phyloP scores from a whole-genome alignment of 1,139 yeast genomes.

The Scheffersomyces illinoinensis region DNA sequence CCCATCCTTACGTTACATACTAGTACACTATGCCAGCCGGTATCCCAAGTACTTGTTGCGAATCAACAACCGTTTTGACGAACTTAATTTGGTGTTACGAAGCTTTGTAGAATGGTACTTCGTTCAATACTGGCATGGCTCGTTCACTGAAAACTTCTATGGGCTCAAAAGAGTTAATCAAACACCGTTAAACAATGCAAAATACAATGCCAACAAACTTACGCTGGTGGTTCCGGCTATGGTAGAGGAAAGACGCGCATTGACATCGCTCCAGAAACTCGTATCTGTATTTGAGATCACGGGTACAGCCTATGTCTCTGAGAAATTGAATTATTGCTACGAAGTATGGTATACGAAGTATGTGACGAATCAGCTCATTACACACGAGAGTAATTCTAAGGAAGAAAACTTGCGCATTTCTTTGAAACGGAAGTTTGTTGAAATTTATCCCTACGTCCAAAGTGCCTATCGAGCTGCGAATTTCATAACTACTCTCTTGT shows the following conservation, averaged over 20 bases:
- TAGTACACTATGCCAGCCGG: slow-evolving; percentile 78
- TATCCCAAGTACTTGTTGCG: slow-evolving; percentile 70
- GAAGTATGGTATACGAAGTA: slow-evolving; percentile 64
- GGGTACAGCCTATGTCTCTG: slow-evolving; percentile 67
- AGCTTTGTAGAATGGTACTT: slow-evolving; percentile 76
- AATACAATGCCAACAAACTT: slow-evolving; percentile 34
- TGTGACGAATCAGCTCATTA: slow-evolving; percentile 46
- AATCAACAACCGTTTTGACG: slow-evolving; percentile 74
- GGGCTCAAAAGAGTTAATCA: slow-evolving; percentile 71
- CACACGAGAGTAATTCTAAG: slow-evolving; percentile 30
- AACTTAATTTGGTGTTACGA: slow-evolving; percentile 61
- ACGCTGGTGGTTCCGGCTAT: slow-evolving; percentile 48
- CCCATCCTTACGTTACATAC: slow-evolving; percentile 77
- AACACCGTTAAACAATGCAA: slow-evolving; percentile 35
- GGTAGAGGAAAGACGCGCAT: slow-evolving; percentile 55
- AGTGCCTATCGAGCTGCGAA: slow-evolving; percentile 51
- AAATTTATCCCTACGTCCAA: slow-evolving; percentile 61
- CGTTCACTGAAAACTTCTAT: slow-evolving; percentile 90
- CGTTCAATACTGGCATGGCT: slow-evolving; percentile 73
- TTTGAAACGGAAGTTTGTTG: slow-evolving; percentile 50
- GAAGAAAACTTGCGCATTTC: slow-evolving; percentile 29
- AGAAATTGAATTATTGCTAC: slow-evolving; percentile 65
- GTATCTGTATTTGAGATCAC: slow-evolving; percentile 64
- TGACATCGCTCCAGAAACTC: slow-evolving; percentile 55
- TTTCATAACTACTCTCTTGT: slow-evolving; percentile 62